phyloP scores from a whole-genome alignment of 2,329 filamentous ascomycete species.

The Neoascochyta sp. region DNA sequence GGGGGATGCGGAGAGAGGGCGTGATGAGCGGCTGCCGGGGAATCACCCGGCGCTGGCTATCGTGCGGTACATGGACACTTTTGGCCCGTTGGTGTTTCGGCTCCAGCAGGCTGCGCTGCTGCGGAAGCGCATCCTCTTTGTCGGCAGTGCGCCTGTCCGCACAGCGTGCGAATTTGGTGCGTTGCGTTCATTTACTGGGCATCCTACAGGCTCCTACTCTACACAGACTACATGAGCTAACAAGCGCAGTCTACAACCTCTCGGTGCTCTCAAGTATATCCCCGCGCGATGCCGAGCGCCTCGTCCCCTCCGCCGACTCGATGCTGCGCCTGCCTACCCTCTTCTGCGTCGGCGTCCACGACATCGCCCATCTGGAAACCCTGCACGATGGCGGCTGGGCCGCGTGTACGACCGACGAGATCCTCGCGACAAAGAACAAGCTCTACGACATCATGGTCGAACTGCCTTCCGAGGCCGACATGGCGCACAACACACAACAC shows the following conservation, averaged over 20 bases:
- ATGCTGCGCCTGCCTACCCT: conserved; percentile 69
- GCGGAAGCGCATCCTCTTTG: conserved; percentile 82
- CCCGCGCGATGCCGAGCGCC: conserved; percentile 63
- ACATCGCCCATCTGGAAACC: conserved; percentile 73
- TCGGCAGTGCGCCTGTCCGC: conserved; percentile 81
- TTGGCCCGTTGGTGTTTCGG: conserved; percentile 89
- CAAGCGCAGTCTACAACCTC: conserved; percentile 73
- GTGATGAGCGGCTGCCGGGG: conserved; percentile 61
- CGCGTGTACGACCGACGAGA: conserved; percentile 92
- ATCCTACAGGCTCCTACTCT: too few species aligned
- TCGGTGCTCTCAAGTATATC: conserved; percentile 92
- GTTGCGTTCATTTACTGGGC: conserved; percentile 9
- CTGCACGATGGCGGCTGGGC: conserved; percentile 70
- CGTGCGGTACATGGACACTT: conserved; percentile 69
- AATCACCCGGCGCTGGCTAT: conserved; percentile 87
- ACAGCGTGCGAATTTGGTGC: conserved; percentile 84
- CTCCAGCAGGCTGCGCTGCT: conserved; percentile 82
- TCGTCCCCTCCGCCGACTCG: conserved; percentile 60
- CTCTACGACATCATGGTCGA: conserved; percentile 89
- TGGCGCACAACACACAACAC: conserved; percentile 51
- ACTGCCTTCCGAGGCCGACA: conserved; percentile 63
- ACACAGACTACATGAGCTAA: conserved; percentile 3
- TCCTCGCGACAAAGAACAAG: conserved; percentile 78
- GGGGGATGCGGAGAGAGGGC: conserved; percentile 18
- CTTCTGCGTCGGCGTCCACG: conserved; percentile 91